phyloP scores from a whole-genome alignment of 139 green algal species.

The Closterium sp. region DNA sequence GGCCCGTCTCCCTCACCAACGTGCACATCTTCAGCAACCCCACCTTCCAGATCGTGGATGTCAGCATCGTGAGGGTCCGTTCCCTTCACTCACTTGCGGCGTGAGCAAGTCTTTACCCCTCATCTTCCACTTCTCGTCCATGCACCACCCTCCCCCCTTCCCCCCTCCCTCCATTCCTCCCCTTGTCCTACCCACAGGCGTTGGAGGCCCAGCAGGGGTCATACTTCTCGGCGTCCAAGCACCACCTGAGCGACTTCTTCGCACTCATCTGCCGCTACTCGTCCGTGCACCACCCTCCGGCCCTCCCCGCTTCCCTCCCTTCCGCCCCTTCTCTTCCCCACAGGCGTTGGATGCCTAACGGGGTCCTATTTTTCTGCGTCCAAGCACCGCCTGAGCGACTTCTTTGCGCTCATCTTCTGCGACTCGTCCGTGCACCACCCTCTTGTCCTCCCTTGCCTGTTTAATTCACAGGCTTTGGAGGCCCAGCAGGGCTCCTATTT shows the following conservation, averaged over 20 bases:
- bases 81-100: background rate
- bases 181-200: no score
- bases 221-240: slow-evolving; percentile 43
- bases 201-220: background rate
- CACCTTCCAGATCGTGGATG: slow-evolving; percentile 45
- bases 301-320: no score
- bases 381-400: slow-evolving; percentile 67
- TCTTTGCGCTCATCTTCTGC: slow-evolving; percentile 85
- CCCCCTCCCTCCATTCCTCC: no score
- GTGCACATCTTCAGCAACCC: slow-evolving; percentile 54
- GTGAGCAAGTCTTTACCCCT: slow-evolving; percentile 77
- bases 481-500: slow-evolving; percentile 20
- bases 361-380: no score
- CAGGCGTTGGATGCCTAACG: no score
- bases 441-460: slow-evolving; percentile 10
- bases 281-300: slow-evolving; percentile 33
- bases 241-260: slow-evolving; percentile 80
- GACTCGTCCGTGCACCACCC: slow-evolving; percentile 55
- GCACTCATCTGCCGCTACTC: slow-evolving; percentile 78
- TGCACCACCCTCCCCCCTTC: slow-evolving; percentile 51
- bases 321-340: no score
- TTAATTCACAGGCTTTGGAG: no score
- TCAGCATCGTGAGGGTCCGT: slow-evolving; percentile 1
- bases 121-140: slow-evolving; percentile 72
- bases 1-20: slow-evolving; percentile 81